phyloP scores from a whole-genome alignment of 306 rosid species.

The Hippophae gyantsensis region DNA sequence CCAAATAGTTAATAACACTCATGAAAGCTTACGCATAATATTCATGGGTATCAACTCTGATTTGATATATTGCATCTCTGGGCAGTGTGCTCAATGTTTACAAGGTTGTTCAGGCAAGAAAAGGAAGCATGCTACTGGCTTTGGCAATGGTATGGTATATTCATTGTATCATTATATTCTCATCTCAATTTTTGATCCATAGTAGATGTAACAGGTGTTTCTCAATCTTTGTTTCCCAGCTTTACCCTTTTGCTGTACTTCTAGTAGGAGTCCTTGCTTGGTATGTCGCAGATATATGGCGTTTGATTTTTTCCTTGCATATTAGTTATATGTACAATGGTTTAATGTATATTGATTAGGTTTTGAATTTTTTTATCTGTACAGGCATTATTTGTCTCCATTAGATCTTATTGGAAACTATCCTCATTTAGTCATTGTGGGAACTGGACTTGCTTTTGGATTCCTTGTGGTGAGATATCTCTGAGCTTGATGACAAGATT shows the following conservation, averaged over 20 bases:
- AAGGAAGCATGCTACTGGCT: constrained; percentile 66
- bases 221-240: constrained; percentile 38
- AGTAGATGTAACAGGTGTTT: constrained; percentile 13
- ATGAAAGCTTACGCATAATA: not conserved
- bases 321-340: not conserved
- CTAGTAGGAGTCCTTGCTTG: constrained; percentile 70
- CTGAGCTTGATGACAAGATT: not conserved
- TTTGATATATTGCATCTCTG: constrained; percentile 17
- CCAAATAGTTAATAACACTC: not conserved
- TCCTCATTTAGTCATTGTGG: constrained; percentile 72
- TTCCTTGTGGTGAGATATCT: constrained; percentile 66
- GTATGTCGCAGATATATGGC: constrained; percentile 36
- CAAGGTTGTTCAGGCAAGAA: constrained; percentile 76
- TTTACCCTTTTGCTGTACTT: constrained; percentile 69
- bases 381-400: constrained; percentile 86
- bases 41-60: not conserved
- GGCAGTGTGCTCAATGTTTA: constrained; percentile 62
- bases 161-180: constrained; percentile 1
- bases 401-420: constrained; percentile 53
- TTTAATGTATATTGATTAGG: not conserved
- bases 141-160: constrained; percentile 62
- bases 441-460: constrained; percentile 89
- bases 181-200: constrained; percentile 16
- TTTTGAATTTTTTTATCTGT: not conserved
- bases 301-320: not conserved